A percentile compares a stretch with the other conserved stretches of the same genome.
These are phyloP conservation scores for Viridothelium virens DNA, from an alignment of 495 filamentous ascomycete species.

Conservation along the genomic window DNA sequence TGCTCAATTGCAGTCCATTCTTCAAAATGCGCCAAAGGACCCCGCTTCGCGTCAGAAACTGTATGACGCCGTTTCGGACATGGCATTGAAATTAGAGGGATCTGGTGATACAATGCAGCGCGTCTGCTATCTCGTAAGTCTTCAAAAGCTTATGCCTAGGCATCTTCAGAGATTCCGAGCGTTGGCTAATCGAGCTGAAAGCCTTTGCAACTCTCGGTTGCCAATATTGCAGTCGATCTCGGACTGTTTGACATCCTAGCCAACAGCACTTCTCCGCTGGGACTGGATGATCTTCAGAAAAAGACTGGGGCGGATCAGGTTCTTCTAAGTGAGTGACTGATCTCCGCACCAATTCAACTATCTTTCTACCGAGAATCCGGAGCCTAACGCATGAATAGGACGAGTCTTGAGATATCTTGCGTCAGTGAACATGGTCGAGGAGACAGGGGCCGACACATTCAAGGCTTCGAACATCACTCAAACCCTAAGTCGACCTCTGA, in stretches of 20 bases:
- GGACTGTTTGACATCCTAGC: not conserved
- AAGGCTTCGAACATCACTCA: conserved; percentile 10
- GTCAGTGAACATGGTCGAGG: conserved; percentile 1
- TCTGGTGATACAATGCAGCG: not conserved
- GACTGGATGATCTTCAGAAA: not conserved
- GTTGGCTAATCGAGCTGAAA: not conserved
- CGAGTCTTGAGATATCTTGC: conserved; percentile 12
- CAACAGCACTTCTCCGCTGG: not conserved
- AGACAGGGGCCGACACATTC: conserved; percentile 8
- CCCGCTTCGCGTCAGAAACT: not conserved
- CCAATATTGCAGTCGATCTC: not conserved
- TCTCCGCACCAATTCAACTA: not conserved
- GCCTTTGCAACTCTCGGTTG: not conserved
- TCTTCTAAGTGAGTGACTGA: not conserved
- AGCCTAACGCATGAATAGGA: not conserved
- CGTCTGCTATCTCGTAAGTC: not conserved
- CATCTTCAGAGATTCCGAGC: not conserved
- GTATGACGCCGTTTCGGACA: not conserved
- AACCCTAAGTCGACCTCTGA: not conserved
- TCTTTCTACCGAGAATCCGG: not conserved
- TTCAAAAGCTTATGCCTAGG: not conserved
- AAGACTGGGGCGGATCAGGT: not conserved
- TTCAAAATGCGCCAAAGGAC: not conserved
- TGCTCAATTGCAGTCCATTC: not conserved
- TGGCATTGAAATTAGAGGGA: not conserved